A percentile compares a stretch with the other conserved stretches of the same genome.
These are phyloP conservation scores for Fusarium nelsonii DNA, from an alignment of 2,329 filamentous ascomycete species.

Conservation along the genomic window DNA sequence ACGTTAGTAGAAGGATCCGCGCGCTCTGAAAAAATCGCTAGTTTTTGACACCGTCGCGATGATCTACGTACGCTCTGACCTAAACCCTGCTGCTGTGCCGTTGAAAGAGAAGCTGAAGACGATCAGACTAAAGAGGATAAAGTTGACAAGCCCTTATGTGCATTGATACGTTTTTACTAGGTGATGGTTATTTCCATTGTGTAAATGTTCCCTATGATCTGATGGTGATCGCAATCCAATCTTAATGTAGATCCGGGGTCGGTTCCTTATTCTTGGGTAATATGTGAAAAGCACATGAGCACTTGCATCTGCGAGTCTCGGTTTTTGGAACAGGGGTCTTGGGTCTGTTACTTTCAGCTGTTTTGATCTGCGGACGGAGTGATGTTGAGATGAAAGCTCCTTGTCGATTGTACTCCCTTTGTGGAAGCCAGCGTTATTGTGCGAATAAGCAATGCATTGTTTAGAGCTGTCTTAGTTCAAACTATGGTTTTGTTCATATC, in stretches of 20 bases:
- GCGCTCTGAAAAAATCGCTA: not conserved
- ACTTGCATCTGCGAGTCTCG: not conserved
- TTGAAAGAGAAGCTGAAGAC: not conserved
- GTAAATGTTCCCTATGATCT: slow-evolving; percentile 1
- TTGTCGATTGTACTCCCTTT: not conserved
- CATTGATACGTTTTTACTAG: not conserved
- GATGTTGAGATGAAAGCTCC: not conserved
- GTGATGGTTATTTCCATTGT: not conserved
- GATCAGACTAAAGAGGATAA: not conserved
- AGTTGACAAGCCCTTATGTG: not conserved
- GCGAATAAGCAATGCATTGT: not conserved
- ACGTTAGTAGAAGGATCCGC: too few species aligned
- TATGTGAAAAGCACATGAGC: not conserved
- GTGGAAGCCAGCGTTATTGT: not conserved
- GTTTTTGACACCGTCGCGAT: not conserved
- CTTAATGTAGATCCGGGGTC: slow-evolving; percentile 14
- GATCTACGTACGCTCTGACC: not conserved
- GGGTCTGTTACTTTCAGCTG: not conserved
- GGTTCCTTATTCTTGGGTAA: not conserved
- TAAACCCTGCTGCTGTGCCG: not conserved
- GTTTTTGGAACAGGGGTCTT: not conserved
- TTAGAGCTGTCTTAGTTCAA: not conserved
- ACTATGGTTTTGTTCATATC: not conserved
- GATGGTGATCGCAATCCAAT: slow-evolving; percentile 6
- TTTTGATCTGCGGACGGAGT: not conserved